Conservation (phyloP, 1,284 basidiomycete species). For the Fistulinella cinereoalba region DNA sequence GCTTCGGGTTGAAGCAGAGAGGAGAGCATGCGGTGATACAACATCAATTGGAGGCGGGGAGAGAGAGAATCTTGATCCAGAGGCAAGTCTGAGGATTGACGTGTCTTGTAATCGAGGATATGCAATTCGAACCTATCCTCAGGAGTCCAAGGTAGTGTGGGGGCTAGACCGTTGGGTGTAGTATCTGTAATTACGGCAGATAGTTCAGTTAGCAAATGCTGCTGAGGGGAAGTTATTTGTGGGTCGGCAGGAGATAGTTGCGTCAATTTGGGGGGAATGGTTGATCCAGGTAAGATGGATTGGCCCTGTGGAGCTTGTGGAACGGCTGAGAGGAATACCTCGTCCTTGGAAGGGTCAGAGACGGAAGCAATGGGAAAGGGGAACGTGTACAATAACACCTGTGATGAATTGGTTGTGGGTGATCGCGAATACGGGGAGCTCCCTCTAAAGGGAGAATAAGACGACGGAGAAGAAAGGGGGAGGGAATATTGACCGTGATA, state of each 20-base stretch:
- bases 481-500: slow-evolving; percentile 41
- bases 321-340: slow-evolving; percentile 12
- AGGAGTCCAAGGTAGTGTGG: too few species aligned
- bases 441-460: slow-evolving; percentile 44
- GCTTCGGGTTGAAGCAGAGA: slow-evolving; percentile 44
- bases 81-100: slow-evolving; percentile 54
- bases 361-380: not conserved
- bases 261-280: too few species aligned
- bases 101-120: slow-evolving; percentile 78
- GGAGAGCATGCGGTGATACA: slow-evolving; percentile 74
- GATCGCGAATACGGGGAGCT: slow-evolving; percentile 72
- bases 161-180: too few species aligned
- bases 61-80: slow-evolving; percentile 58
- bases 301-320: not conserved
- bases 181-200: not conserved
- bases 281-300: not conserved
- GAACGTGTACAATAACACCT: slow-evolving; percentile 60
- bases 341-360: slow-evolving; percentile 41
- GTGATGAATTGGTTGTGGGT: slow-evolving; percentile 53
- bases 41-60: slow-evolving; percentile 79
- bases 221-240: not conserved
- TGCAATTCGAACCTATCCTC: too few species aligned
- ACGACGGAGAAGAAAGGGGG: not conserved
- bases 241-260: not conserved
- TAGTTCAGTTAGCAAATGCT: not conserved